Percentiles rank a stretch among this genome's conserved stretches.
Evolutionary conservation across 495 filamentous ascomycete species (phyloP).

Genomic region (Podospora australis): DNA sequence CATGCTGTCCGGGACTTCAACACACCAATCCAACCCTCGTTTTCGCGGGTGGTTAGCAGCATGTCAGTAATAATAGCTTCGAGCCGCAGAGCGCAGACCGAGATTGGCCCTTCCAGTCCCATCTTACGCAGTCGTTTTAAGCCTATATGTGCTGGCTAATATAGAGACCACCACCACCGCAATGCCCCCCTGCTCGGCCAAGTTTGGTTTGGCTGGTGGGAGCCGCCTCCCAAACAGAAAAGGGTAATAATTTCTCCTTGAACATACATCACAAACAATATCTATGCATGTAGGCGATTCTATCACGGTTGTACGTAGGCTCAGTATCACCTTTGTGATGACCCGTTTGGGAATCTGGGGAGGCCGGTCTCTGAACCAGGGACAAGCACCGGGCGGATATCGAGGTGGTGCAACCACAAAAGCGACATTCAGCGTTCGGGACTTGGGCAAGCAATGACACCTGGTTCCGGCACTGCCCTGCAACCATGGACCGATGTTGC

Average conservation of each 20-base stretch:
- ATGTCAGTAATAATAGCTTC: conserved; percentile 20
- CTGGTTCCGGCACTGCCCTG: conserved; percentile 13
- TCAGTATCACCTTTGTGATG: background rate
- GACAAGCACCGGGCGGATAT: conserved; percentile 3
- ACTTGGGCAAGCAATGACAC: conserved; percentile 16
- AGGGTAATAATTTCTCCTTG: background rate
- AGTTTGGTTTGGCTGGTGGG: conserved; percentile 10
- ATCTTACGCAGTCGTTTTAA: conserved; percentile 30
- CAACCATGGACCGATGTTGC: conserved; percentile 11
- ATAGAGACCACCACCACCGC: conserved; percentile 28
- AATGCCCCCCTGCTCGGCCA: conserved; percentile 16
- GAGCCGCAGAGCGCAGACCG: conserved; percentile 30
- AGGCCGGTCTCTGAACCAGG: conserved; percentile 1
- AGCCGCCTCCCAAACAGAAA: background rate
- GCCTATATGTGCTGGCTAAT: conserved; percentile 41
- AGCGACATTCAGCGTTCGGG: background rate
- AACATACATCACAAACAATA: conserved; percentile 3
- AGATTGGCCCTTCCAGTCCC: conserved; percentile 30
- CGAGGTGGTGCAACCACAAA: conserved; percentile 4
- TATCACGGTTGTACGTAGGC: conserved; percentile 9
- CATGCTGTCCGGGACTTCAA: conserved; percentile 13
- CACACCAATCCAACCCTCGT: conserved; percentile 4
- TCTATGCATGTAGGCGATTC: conserved; percentile 12
- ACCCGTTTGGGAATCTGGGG: conserved; percentile 2
- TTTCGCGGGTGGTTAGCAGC: conserved; percentile 8